These are phyloP conservation scores for Plenodomus lindquistii DNA, from an alignment of 2,329 filamentous ascomycete genomes.

Conservation along the genomic window DNA sequence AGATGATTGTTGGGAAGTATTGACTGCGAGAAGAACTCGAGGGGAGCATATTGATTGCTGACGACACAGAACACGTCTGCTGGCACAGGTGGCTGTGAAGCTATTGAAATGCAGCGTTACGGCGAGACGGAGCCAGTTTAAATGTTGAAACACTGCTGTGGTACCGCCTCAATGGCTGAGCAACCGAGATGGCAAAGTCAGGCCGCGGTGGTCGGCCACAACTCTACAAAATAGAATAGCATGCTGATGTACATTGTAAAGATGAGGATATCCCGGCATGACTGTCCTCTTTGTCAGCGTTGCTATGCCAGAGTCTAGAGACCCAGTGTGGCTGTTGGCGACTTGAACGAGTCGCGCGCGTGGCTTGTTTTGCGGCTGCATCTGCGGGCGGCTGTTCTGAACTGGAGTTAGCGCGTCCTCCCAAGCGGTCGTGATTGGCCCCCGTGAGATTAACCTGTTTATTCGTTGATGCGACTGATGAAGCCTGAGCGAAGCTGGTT, in stretches of 20 bases:
- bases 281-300: neutral
- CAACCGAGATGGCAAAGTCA: too few species aligned
- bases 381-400: constrained; percentile 13
- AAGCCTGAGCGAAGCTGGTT: neutral
- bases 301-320: constrained; percentile 1
- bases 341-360: constrained; percentile 4
- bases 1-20: too few species aligned
- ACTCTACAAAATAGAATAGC: too few species aligned
- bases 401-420: constrained; percentile 6
- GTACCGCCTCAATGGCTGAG: neutral
- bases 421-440: constrained; percentile 12
- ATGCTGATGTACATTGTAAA: too few species aligned
- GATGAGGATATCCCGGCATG: too few species aligned
- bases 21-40: too few species aligned
- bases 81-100: neutral
- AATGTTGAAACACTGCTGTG: neutral
- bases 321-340: constrained; percentile 7
- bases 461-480: constrained; percentile 16
- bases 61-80: neutral
- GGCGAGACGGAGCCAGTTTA: neutral
- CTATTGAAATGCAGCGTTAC: neutral
- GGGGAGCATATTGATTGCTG: too few species aligned
- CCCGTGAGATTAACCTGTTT: constrained; percentile 18
- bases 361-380: constrained; percentile 16
- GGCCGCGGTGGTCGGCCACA: too few species aligned